Base-by-base conservation (phyloP, 164 flowering plant species). In the Hamamelis virginiana region DNA sequence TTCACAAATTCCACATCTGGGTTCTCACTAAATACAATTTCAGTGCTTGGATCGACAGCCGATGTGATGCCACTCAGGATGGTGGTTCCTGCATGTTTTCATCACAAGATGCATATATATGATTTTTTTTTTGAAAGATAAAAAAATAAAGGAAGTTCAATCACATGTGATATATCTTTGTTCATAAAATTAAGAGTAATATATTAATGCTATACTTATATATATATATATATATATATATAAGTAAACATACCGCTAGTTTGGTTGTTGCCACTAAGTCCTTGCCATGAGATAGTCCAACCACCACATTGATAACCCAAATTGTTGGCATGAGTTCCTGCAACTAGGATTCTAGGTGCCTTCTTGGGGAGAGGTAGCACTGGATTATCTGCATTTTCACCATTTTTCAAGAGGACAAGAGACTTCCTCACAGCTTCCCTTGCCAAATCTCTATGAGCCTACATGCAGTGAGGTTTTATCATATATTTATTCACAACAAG, bases 371-470 rank as follows among this genome's bases (percentile, higher is more conserved):
- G 68, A 8, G 73, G 77, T 52, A 71, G 64, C 58, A 67, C 21
- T 26, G 71, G 68, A 44, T 23, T 60, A 13, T 52, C 56, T 0
- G 47, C 50, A 26, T 23, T 10, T 43, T 77, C 57, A 10, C 77
- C 80, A 60, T 77, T 77, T 66, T 77, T 77, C 64, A 74, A 61
- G 60, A 77, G 63, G 8, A 77, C 41, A n/a, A 79, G 73, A 16
- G 74, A 68, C 66, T 79, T 79, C 51, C 82, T 72, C 13, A 76
- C 80, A 5, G 82, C 82, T 76, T 79, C 82, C 47, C 75, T 70
- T 2, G 80, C 82, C 70, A 79, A 65, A 44, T 79, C 77, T 56
- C 80, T 62, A 48, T 76, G 78, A n/a, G 57, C 70, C 83, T 79
- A n/a, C n/a, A n/a, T n/a, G n/a, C n/a, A n/a, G n/a, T n/a, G n/a